phyloP scores from a whole-genome alignment of 2,329 filamentous ascomycete species.

The Microthyrium microscopicum region DNA sequence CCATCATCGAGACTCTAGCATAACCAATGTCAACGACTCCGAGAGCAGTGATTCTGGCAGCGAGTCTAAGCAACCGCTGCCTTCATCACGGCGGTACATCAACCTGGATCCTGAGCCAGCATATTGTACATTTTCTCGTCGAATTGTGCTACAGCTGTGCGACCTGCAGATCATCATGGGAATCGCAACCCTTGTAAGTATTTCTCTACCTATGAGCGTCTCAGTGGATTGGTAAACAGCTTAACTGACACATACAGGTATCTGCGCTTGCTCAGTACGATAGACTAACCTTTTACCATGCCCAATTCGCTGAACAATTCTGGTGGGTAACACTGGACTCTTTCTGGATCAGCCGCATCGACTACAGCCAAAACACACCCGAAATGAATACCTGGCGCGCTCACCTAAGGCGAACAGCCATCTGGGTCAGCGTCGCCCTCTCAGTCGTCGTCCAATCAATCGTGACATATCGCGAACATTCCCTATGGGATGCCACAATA shows the following conservation, averaged over 20 bases:
- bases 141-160: not conserved
- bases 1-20: no score
- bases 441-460: constrained; percentile 1
- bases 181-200: not conserved
- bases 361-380: constrained; percentile 2
- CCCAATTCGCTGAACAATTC: constrained; percentile 4
- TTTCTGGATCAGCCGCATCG: constrained; percentile 5
- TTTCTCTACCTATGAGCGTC: no score
- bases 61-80: no score
- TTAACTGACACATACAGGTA: no score
- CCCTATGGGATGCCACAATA: constrained; percentile 4
- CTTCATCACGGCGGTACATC: no score
- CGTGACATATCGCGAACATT: constrained; percentile 2
- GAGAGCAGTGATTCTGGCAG: no score
- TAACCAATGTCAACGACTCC: no score
- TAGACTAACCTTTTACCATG: constrained; percentile 1
- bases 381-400: not conserved
- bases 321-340: constrained; percentile 7
- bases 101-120: no score
- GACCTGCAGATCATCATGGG: constrained; percentile 5
- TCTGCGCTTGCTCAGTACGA: no score
- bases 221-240: no score
- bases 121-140: no score
- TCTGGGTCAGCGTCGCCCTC: not conserved
- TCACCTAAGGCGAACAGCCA: constrained; percentile 3